Base-by-base conservation (phyloP, 2,329 filamentous ascomycete genomes). In the Metarhizium album region DNA sequence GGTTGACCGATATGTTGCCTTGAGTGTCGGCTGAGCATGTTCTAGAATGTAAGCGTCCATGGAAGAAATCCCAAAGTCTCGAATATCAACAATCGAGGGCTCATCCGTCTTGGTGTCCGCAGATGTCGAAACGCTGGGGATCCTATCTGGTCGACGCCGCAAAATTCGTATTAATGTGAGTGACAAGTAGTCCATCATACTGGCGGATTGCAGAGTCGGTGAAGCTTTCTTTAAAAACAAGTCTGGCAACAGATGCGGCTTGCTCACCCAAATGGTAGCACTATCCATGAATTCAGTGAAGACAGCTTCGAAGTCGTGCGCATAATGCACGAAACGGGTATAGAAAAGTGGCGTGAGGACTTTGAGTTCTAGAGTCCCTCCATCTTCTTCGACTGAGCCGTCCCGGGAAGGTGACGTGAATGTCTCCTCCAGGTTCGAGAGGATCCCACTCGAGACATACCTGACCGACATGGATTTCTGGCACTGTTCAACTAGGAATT, bases 301-400 rank as follows among this genome's bases (percentile, higher is more conserved):
- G 29, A 86, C 68, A 1, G 79, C 81, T 57, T 84, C 79, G 18
- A 79, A 71, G 22, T 79, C 77, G 58, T 83, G 73, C 0, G 76
- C 70, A 59, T 87, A 86, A 55, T 78, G 73, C 1, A 82, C 71
- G 46, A 87, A 81, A 27, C 82, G 75, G 13, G 77, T 74, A 67
- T 88, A 88, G 60, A 88, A 88, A 0, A 68, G 70, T 1, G 84
- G 83, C 0, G 80, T 83, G 20, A 84, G 63, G 4, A 87, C 68
- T 49, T 74, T 75, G 46, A 87, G 67, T 42, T 78, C 75, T 5
- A 85, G 22, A 1, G 72, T 63, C 22, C 72, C 65, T 2, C 53
- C 53, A 2, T 49, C 38, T 2, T 53, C 47, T 13, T 35, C 33
- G 33, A 46, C 49, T 0, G 57, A 49, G 2, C 58, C 48, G 11